Base-by-base conservation (phyloP, 306 rosid species). In the Ochetophila trinervis region DNA sequence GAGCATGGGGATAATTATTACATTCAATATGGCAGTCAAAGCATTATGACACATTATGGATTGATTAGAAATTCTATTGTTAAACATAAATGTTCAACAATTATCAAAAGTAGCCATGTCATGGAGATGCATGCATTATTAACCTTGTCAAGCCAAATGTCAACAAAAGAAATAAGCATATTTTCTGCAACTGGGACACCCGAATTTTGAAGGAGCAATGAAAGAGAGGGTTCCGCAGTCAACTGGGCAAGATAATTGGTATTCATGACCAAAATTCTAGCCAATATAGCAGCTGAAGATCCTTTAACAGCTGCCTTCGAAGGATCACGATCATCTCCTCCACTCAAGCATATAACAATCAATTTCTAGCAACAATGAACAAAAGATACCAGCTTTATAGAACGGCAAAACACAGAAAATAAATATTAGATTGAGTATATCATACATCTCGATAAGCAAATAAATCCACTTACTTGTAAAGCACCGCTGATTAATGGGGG, bases 141-240 rank as follows among this genome's bases (percentile, higher is more conserved):
- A 70, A 92, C 98, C 98, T 92, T 87, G 79, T 92, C 98, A 62
- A 92, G 86, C 98, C 98, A 92, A 72, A 92, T 34, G 74, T 92
- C 96, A 74, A 87, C 92, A 71, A 92, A 85, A 78, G 82, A 83
- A 82, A 92, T 89, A 80, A 92, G 91, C 70, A 92, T 61, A 79
- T 85, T 92, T 75, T 89, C 95, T 76, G 78, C 87, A 52, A 85
- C 68, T 37, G 82, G 73, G 69, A 92, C 84, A 27, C 89, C 87
- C 5, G 87, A 84, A 23, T 79, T 74, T 67, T 85, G 96, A 62
- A 92, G 96, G 60, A 89, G 83, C 53, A 66, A 64, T 36, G 65
- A 57, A 66, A 86, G 87, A 50, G 98, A 92, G 72, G 88, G 85
- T 76, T 92, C 96, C 11, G 89, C 85, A 22, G 90, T 85, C 71